Conservation (phyloP, 306 rosid genomes). For the Cucurbita ficifolia region DNA sequence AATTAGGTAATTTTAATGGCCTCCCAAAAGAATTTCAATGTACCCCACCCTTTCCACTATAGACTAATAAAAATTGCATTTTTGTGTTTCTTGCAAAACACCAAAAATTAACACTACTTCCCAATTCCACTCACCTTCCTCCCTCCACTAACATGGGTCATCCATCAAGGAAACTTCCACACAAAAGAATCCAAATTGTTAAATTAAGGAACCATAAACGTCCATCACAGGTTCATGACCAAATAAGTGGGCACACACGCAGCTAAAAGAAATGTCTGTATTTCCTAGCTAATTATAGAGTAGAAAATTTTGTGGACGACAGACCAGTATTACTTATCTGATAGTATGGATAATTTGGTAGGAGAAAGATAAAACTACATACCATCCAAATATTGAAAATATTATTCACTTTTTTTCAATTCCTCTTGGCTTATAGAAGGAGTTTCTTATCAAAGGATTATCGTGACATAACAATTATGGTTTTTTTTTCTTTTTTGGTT, state of each 20-base stretch:
- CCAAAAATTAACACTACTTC: too few species aligned
- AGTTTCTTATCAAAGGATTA: neutral
- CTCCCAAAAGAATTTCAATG: too few species aligned
- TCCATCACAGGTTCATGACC: neutral
- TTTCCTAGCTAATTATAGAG: neutral
- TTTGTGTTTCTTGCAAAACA: too few species aligned
- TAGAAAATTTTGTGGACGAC: neutral
- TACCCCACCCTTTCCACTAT: too few species aligned
- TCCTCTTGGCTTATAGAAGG: neutral
- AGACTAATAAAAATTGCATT: too few species aligned
- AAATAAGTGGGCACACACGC: neutral
- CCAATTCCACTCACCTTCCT: too few species aligned
- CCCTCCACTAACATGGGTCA: neutral
- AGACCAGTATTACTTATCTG: neutral
- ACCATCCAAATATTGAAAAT: neutral
- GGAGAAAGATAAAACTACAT: neutral
- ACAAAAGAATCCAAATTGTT: neutral
- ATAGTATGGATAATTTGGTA: neutral
- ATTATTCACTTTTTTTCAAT: neutral
- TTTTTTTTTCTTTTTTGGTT: too few species aligned
- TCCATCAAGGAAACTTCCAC: neutral
- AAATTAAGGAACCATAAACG: neutral
- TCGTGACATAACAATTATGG: neutral
- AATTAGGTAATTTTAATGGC: too few species aligned
- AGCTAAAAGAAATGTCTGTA: neutral